Evolutionary conservation across 768 basidiomycete species (phyloP).

Genomic region (Lentinula sp.): DNA sequence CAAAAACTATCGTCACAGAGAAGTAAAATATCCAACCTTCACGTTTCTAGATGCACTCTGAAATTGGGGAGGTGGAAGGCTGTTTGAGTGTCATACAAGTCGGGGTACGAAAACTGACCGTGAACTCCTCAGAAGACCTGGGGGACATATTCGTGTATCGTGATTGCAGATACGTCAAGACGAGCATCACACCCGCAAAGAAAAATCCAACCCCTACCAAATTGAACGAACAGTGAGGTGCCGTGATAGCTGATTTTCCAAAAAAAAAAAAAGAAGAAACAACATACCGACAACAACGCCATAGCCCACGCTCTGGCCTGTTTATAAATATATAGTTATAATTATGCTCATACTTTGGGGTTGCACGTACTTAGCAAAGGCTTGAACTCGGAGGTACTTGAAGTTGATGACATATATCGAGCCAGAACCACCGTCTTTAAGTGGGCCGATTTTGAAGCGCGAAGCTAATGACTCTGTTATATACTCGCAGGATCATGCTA

Average conservation of each 20-base stretch:
- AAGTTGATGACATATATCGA: background rate
- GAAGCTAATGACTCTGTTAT: background rate
- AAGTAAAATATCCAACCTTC: conserved; percentile 22
- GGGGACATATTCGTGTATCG: conserved; percentile 41
- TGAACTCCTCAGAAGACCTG: conserved; percentile 40
- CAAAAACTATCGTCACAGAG: background rate
- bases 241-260: background rate
- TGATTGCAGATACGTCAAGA: conserved; percentile 37
- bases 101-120: conserved; percentile 19
- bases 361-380: conserved; percentile 28
- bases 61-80: background rate
- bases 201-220: conserved; percentile 41
- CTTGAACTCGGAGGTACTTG: conserved; percentile 27
- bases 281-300: conserved; percentile 39
- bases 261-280: background rate
- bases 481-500: background rate
- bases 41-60: conserved; percentile 41
- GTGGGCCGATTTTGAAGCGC: background rate
- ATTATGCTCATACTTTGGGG: background rate
- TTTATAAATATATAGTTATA: background rate
- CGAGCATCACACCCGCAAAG: conserved; percentile 41
- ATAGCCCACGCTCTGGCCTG: conserved; percentile 42
- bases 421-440: background rate
- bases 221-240: background rate
- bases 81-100: background rate